Conservation (phyloP, 345 rosid species). For the Sonneratia alba region DNA sequence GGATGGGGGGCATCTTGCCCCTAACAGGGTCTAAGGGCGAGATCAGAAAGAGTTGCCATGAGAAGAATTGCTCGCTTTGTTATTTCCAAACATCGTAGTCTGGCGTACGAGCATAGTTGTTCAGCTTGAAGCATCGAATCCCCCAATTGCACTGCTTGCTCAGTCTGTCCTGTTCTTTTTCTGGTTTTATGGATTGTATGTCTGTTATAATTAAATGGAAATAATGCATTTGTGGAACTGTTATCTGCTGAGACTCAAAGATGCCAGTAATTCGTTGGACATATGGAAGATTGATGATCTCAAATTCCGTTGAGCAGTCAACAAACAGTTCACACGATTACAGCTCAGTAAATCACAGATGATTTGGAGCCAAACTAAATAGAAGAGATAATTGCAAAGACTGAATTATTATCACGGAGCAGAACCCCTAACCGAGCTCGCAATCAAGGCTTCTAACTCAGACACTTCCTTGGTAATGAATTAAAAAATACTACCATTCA, state of each 20-base stretch:
- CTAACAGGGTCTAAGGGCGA: conserved; percentile 68
- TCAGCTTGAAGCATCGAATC: neutral
- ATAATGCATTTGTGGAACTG: neutral
- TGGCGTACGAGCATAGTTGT: neutral
- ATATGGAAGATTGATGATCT: neutral
- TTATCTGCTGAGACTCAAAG: neutral
- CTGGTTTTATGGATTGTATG: neutral
- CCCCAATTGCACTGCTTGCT: too few species aligned
- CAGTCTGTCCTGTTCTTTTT: neutral
- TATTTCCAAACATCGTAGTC: neutral
- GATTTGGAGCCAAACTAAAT: too few species aligned
- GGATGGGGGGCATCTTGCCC: conserved; percentile 80
- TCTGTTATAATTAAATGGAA: neutral
- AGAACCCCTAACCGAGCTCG: too few species aligned
- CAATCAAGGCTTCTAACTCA: too few species aligned
- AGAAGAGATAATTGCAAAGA: too few species aligned
- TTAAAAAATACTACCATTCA: too few species aligned
- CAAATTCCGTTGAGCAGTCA: neutral
- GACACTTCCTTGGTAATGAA: too few species aligned
- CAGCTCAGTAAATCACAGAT: neutral
- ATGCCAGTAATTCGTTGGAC: neutral
- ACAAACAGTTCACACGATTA: too few species aligned
- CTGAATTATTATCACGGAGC: neutral
- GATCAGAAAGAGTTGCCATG: conserved; percentile 69
- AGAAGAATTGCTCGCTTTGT: conserved; percentile 23